These are phyloP conservation scores for Botrytis porri DNA, from an alignment of 2,329 filamentous ascomycete genomes.

Conservation along the genomic window DNA sequence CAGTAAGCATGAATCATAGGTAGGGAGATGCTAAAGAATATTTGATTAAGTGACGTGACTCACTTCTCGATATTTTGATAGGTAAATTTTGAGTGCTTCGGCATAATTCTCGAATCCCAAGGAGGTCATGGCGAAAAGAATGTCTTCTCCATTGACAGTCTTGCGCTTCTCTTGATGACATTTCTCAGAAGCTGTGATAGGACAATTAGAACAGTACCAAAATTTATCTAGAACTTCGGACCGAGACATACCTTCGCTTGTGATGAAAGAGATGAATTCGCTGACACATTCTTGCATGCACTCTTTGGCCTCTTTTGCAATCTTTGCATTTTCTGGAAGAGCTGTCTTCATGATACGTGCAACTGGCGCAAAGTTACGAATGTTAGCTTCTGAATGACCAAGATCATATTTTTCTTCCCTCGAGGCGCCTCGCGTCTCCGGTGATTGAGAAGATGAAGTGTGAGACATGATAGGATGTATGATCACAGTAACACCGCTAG, in stretches of 20 bases:
- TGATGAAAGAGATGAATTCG: slow-evolving; percentile 99
- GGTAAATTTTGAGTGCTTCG: slow-evolving; percentile 95
- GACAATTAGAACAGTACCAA: slow-evolving; percentile 27
- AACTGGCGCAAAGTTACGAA: slow-evolving; percentile 91
- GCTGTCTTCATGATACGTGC: slow-evolving; percentile 99
- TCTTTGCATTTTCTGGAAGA: slow-evolving; percentile 96
- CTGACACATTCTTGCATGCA: slow-evolving; percentile 99
- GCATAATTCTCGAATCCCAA: slow-evolving; percentile 98
- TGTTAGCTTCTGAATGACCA: slow-evolving; percentile 73
- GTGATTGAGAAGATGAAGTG: slow-evolving; percentile 51
- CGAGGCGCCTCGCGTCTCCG: slow-evolving; percentile 46
- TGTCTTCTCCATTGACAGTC: slow-evolving; percentile 98
- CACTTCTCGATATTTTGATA: slow-evolving; percentile 97
- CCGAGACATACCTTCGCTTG: slow-evolving; percentile 79
- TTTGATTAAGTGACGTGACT: slow-evolving; percentile 42
- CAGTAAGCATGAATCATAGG: slow-evolving; percentile 18
- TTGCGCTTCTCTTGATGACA: slow-evolving; percentile 99
- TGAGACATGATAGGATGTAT: slow-evolving; percentile 53
- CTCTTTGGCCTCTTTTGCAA: slow-evolving; percentile 98
- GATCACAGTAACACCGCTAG: slow-evolving; percentile 34
- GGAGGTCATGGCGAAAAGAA: slow-evolving; percentile 98
- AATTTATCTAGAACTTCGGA: slow-evolving; percentile 16
- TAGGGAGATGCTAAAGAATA: slow-evolving; percentile 15
- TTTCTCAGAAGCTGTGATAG: slow-evolving; percentile 82
- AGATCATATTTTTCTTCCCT: slow-evolving; percentile 39